Percentiles rank a stretch among this genome's conserved stretches.
Evolutionary conservation across 805 yeast genomes (phyloP).

Genomic region (Ogataea methylovora): DNA sequence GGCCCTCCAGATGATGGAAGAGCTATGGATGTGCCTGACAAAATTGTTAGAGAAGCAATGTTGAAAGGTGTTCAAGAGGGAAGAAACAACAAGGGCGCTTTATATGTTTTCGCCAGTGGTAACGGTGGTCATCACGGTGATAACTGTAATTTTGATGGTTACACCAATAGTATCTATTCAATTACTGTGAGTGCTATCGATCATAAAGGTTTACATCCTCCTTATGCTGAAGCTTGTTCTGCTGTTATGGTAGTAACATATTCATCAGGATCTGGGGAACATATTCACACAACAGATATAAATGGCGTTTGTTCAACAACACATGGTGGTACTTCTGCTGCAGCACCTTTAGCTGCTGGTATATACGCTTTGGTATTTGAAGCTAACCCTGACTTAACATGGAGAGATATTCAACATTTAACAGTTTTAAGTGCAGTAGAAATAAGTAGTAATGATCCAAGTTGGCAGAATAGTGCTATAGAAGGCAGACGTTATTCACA

Average conservation of each 20-base stretch:
- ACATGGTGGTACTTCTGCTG: conserved; percentile 98
- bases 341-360: conserved; percentile 99
- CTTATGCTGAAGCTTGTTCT: conserved; percentile 86
- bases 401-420: conserved; percentile 93
- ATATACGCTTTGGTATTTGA: conserved; percentile 74
- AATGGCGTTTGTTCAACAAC: conserved; percentile 55
- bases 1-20: conserved; percentile 94
- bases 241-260: conserved; percentile 94
- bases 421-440: conserved; percentile 65
- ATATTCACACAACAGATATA: conserved; percentile 82
- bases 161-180: conserved; percentile 91
- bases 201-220: conserved; percentile 77
- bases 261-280: conserved; percentile 85
- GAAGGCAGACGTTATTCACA: conserved; percentile 67
- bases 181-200: conserved; percentile 94
- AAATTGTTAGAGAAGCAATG: conserved; percentile 72
- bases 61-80: conserved; percentile 82
- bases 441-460: conserved; percentile 57
- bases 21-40: conserved; percentile 79
- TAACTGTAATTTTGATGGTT: conserved; percentile 95
- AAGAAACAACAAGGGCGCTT: conserved; percentile 69
- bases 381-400: conserved; percentile 80
- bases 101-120: conserved; percentile 94
- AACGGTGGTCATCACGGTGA: conserved; percentile 83
- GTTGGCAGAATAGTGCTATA: conserved; percentile 67